A percentile compares a stretch with the other conserved stretches of the same genome.
Evolutionary conservation across 495 filamentous ascomycete species (phyloP).

Genomic region (Neurospora sp.): DNA sequence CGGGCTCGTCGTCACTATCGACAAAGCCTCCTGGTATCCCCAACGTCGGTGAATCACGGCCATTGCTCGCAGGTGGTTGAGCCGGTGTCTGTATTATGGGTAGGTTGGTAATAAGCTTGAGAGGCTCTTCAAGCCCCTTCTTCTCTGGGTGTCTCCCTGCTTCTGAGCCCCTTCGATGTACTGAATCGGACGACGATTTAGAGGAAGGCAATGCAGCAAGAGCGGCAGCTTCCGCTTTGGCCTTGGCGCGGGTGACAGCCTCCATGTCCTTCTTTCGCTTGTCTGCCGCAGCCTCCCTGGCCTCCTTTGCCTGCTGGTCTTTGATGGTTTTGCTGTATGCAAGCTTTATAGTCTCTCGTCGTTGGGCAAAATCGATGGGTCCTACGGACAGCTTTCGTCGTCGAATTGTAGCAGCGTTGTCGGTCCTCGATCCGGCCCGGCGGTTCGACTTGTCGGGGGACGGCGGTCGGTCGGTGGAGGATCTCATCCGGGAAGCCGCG

Average conservation of each 20-base stretch:
- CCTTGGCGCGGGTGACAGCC: conserved; percentile 24
- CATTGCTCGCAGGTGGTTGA: conserved; percentile 2
- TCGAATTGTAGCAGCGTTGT: conserved; percentile 19
- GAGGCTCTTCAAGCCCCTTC: conserved; percentile 11
- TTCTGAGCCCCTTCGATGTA: neutral
- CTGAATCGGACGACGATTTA: neutral
- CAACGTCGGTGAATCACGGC: conserved; percentile 56
- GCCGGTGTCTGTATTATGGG: conserved; percentile 5
- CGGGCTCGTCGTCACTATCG: conserved; percentile 3
- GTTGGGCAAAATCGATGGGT: conserved; percentile 67
- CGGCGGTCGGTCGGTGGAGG: conserved; percentile 25
- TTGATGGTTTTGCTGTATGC: conserved; percentile 70
- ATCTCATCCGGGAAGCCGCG: conserved; percentile 52
- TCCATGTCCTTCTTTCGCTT: conserved; percentile 32
- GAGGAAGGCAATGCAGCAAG: conserved; percentile 6
- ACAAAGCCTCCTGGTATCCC: conserved; percentile 54
- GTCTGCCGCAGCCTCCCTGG: conserved; percentile 32
- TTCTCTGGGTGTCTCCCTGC: conserved; percentile 2
- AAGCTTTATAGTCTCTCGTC: conserved; percentile 66
- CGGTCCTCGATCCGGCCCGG: conserved; percentile 26
- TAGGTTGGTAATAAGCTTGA: conserved; percentile 22
- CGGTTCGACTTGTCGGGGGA: conserved; percentile 28
- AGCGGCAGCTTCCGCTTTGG: conserved; percentile 22
- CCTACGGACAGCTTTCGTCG: conserved; percentile 46
- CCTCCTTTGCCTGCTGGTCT: conserved; percentile 54